These are phyloP conservation scores for Zymoseptoria crescenta DNA, from an alignment of 2,329 filamentous ascomycete species.

Conservation along the genomic window DNA sequence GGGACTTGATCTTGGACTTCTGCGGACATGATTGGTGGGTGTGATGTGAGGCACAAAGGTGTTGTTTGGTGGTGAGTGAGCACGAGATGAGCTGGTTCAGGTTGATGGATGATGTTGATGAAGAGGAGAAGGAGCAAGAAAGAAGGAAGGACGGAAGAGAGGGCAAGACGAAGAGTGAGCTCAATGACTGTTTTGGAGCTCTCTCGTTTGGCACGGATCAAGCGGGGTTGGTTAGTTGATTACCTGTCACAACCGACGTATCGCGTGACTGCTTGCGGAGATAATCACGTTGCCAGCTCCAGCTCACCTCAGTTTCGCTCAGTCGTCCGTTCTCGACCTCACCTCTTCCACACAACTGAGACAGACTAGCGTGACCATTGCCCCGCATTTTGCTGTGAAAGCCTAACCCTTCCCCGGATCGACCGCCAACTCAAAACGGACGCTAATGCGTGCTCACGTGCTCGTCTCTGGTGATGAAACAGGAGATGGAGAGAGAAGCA, in stretches of 20 bases:
- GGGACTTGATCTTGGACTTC: slow-evolving; percentile 40
- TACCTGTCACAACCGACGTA: not conserved
- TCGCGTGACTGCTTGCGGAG: not conserved
- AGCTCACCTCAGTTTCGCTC: not conserved
- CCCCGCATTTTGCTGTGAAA: not conserved
- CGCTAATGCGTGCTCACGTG: not conserved
- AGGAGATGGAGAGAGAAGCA: not conserved
- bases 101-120: slow-evolving; percentile 3
- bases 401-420: not conserved
- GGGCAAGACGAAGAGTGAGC: not conserved
- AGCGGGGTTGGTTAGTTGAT: not conserved
- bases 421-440: not conserved
- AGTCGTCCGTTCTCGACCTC: not conserved
- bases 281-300: not conserved
- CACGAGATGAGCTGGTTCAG: not conserved
- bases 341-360: not conserved
- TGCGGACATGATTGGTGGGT: slow-evolving; percentile 41
- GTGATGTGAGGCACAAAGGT: not conserved
- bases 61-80: not conserved
- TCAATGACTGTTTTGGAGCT: not conserved
- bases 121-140: slow-evolving; percentile 6
- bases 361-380: not conserved
- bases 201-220: not conserved
- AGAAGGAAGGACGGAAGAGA: not conserved
- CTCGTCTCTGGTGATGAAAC: not conserved